Base-by-base conservation (phyloP, 257 asterid species). In the Voacanga thouarsii region DNA sequence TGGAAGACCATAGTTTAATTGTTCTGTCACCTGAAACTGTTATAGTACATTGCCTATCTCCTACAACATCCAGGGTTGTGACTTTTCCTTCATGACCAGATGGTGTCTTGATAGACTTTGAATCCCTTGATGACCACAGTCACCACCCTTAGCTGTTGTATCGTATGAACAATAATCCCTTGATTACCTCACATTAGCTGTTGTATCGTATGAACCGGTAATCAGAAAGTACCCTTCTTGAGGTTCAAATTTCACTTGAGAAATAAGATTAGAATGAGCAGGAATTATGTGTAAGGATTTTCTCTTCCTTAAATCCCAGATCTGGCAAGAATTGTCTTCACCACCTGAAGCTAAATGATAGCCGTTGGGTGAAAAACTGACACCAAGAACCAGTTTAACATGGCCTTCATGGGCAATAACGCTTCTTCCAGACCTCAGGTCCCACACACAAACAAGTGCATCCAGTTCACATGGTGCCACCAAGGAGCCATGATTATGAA, bases 401-500 rank as follows among this genome's bases (percentile, higher is more conserved):
- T 96, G 99, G 83, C 99, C 99, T 91, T 96, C 87, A 65, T 93
- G 84, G 75, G 94, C 92, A 85, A 92, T 95, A 79, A 96, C 85
- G 79, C 99, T 93, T 86, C 88, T 87, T 75, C 99, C 98, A 69
- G 97, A 83, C 84, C 98, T 87, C 74, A 96, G 89, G 88, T 96
- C 99, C 99, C 99, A 96, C 64, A 92, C 97, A 68, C 97, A 93
- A 77, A 96, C 97, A 81, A 92, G 98, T 21, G 98, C 76, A 85
- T 96, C 97, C 72, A 96, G 84, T 74, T 97, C 99, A 75, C 98
- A 96, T 39, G 98, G 88, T 80, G 97, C 99, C 56, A 89, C 98
- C 77, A 96, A 89, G 65, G 99, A 94, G 80, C 99, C 99, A 79
- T 96, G 98, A 68, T 78, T 88, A 70, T 93, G 97, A 80, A 96